phyloP scores from a whole-genome alignment of 2,329 filamentous ascomycete genomes.

The Alternaria sp. region DNA sequence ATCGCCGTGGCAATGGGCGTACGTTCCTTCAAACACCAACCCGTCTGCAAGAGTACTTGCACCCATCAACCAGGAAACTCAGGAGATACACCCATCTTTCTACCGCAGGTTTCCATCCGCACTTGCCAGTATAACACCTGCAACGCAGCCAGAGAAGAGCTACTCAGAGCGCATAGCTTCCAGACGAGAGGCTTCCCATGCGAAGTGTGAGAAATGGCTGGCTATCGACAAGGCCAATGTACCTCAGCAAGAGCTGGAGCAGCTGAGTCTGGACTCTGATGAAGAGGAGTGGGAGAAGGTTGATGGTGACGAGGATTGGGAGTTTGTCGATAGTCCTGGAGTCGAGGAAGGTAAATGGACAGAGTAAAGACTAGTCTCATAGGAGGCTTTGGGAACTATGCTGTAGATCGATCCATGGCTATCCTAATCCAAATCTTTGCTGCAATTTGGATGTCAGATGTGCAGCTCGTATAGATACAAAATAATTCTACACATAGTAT shows the following conservation, averaged over 20 bases:
- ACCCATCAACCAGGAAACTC: not conserved
- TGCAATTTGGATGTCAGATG: not conserved
- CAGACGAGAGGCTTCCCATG: too few species aligned
- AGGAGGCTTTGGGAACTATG: not conserved
- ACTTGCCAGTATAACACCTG: too few species aligned
- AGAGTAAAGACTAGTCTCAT: not conserved
- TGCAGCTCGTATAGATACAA: not conserved
- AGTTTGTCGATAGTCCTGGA: not conserved
- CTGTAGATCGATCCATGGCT: not conserved
- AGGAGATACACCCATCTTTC: not conserved
- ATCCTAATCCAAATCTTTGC: not conserved
- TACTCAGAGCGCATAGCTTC: too few species aligned
- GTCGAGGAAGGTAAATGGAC: not conserved
- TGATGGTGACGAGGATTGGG: not conserved
- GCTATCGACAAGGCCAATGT: not conserved
- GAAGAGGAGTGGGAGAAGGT: not conserved
- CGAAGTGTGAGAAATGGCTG: not conserved
- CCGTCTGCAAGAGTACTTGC: not conserved
- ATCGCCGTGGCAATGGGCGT: not conserved
- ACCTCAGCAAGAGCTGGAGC: not conserved
- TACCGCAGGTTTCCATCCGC: not conserved
- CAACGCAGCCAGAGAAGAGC: too few species aligned
- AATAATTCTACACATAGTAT: not conserved
- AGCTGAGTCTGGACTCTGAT: not conserved
- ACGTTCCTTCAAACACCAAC: not conserved